Percentiles rank a stretch among this genome's conserved stretches.
Conservation (phyloP, 805 yeast species). For the Candida dajiaensis region DNA sequence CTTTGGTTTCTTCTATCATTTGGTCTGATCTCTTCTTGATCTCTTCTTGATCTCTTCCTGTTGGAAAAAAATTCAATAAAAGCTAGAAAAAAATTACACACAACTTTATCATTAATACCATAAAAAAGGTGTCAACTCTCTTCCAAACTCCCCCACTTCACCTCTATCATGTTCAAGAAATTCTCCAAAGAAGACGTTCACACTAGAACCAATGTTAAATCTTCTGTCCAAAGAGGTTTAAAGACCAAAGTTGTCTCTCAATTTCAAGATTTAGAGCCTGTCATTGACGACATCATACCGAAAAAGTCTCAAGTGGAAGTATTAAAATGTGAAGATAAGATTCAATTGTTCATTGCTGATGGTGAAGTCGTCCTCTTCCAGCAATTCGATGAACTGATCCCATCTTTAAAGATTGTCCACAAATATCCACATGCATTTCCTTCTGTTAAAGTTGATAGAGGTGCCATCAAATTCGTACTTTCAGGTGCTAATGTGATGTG, state of each 20-base stretch:
- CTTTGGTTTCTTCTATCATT: no score
- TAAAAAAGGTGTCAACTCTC: neutral
- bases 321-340: conserved; percentile 85
- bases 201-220: conserved; percentile 85
- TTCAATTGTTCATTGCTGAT: conserved; percentile 70
- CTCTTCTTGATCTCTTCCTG: no score
- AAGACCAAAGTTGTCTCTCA: conserved; percentile 67
- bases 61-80: no score
- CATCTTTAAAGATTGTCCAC: conserved; percentile 70
- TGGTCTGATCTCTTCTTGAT: no score
- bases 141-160: neutral
- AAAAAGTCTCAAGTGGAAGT: conserved; percentile 78
- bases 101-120: neutral
- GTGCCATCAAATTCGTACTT: conserved; percentile 92
- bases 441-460: conserved; percentile 84
- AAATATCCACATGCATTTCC: conserved; percentile 83
- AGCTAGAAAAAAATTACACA: neutral
- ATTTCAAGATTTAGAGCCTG: conserved; percentile 69
- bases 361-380: conserved; percentile 73
- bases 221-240: conserved; percentile 90
- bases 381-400: conserved; percentile 74
- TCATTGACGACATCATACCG: conserved; percentile 78
- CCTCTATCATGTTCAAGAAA: conserved; percentile 47
- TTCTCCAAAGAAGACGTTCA: conserved; percentile 85
- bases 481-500: conserved; percentile 97